Conservation (phyloP, 495 filamentous ascomycete genomes). For the Umbilicaria muhlenbergii region DNA sequence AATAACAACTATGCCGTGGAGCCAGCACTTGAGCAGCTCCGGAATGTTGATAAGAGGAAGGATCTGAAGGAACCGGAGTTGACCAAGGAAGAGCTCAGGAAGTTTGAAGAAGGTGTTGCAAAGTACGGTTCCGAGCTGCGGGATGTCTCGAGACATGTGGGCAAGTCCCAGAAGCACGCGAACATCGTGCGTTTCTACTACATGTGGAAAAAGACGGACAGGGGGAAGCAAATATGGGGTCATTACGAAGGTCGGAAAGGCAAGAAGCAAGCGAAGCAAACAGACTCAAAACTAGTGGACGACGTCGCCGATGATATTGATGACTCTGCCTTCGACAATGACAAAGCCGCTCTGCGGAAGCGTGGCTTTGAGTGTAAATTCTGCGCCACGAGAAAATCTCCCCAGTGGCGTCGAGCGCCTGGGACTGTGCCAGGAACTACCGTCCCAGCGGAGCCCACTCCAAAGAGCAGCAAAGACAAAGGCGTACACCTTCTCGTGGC, state of each 20-base stretch:
- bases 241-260: constrained; percentile 71
- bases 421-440: constrained; percentile 54
- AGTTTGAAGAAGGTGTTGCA: constrained; percentile 81
- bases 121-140: constrained; percentile 88
- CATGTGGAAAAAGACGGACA: constrained; percentile 90
- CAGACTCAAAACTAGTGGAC: constrained; percentile 56
- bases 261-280: constrained; percentile 62
- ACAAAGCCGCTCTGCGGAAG: constrained; percentile 66
- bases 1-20: constrained; percentile 52
- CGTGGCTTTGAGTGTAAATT: constrained; percentile 90
- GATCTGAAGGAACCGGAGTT: constrained; percentile 79
- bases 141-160: constrained; percentile 65
- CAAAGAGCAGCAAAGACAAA: constrained; percentile 54
- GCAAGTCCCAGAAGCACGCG: constrained; percentile 55
- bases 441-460: constrained; percentile 48
- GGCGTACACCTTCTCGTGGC: constrained; percentile 60
- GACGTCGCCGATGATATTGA: constrained; percentile 88
- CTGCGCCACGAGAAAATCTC: constrained; percentile 59
- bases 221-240: constrained; percentile 78
- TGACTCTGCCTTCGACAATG: constrained; percentile 89
- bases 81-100: constrained; percentile 60
- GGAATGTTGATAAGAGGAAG: constrained; percentile 47
- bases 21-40: constrained; percentile 57
- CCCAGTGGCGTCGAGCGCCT: constrained; percentile 87
- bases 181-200: constrained; percentile 89